Evolutionary conservation across 495 filamentous ascomycete species (phyloP), one percentile per base, ranked within the genome.

Genomic region (Penicillium lagena): DNA sequence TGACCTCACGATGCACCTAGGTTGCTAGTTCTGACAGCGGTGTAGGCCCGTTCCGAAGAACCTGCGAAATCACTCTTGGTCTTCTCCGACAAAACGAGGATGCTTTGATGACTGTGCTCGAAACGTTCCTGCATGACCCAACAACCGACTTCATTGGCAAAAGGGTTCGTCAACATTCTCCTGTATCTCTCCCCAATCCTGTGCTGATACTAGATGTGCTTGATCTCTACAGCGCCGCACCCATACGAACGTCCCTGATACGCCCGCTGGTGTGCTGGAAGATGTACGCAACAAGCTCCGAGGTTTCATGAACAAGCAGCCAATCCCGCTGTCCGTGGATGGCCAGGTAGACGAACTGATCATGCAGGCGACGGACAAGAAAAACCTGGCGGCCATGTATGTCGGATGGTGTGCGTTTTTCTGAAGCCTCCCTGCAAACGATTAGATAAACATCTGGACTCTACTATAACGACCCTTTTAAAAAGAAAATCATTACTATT

Each of bases 321-420:
- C 79, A 35, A 90, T 96, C 37, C 89, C 94, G 37, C 70, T 99
- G 15, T 87, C 88, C 6, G 90, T 97, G 9, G 94, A 96, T 58
- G 93, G 93, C 1, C 90, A 97, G 69, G 90, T 96, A 12, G 87
- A 99, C 60, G 86, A 89, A 59, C 62, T 99, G 56, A 89, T 97
- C 42, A 72, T 83, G 63, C 82, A 89, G 67, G 91, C 93, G 49
- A 84, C 83, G 14, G 76, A 86, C 62, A 80, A 81, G 37, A 77
- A 58, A 54, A 90, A 87, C 54, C 67, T 99, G 62, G 77, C 85
- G 12, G 76, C 76, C 7, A 98, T 98, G 93, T 98, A 98, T 66
- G 93, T 97, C 67, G 93, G 93, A 17, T 98, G 93, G 93, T 95
- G 89, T 74, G 78, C 91, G 14, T 97, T 96, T 58, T 82, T 95